Percentiles rank a stretch among this genome's conserved stretches.
Conservation (phyloP, 257 asterid species). For the Solanum sitiens region DNA sequence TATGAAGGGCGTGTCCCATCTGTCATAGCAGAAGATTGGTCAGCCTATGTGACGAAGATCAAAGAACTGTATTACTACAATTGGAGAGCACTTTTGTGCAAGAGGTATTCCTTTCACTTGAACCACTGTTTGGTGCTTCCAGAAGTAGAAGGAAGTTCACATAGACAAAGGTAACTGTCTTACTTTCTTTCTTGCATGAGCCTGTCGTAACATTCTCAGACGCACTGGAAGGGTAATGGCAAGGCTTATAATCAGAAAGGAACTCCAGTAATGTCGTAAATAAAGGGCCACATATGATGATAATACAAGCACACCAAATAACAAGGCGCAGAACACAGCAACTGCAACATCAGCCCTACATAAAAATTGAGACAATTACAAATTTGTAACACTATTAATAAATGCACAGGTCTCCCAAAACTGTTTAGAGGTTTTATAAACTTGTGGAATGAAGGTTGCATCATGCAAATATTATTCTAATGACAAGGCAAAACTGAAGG, state of each 20-base stretch:
- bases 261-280: slow-evolving; percentile 45
- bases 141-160: slow-evolving; percentile 4
- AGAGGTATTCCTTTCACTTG: neutral
- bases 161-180: slow-evolving; percentile 49
- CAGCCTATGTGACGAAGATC: neutral
- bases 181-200: slow-evolving; percentile 58
- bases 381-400: neutral
- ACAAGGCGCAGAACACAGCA: slow-evolving; percentile 37
- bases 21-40: neutral
- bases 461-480: neutral
- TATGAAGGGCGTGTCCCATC: neutral
- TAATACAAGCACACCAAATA: slow-evolving; percentile 37
- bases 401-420: neutral
- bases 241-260: slow-evolving; percentile 34
- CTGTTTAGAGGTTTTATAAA: neutral
- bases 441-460: neutral
- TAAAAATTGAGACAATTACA: neutral
- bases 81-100: neutral
- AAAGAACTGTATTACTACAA: neutral
- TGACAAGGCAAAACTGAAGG: neutral
- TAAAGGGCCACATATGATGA: slow-evolving; percentile 49
- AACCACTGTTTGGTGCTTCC: neutral
- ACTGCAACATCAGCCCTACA: slow-evolving; percentile 63
- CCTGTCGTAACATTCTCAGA: slow-evolving; percentile 42
- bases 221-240: slow-evolving; percentile 46